Base-by-base conservation (phyloP, 345 rosid genomes). In the Camelina neglecta region DNA sequence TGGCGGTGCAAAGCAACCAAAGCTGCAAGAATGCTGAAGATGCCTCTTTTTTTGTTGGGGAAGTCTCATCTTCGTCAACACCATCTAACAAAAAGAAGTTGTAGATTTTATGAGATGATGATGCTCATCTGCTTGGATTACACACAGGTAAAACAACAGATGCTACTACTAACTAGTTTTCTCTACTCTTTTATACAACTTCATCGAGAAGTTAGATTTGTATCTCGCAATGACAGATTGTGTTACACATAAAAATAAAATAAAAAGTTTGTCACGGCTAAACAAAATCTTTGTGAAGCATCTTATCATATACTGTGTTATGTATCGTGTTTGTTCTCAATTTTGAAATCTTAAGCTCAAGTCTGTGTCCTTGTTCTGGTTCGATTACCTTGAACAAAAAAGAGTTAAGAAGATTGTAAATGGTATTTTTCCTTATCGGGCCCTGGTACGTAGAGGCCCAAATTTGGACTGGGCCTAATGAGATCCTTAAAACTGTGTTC, bases 91-190 rank as follows among this genome's bases (percentile, higher is more conserved):
- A 70, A 29, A 29, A 69, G 65, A 70, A 63, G 72, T 23, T 70
- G 75, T 63, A 70, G 71, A 69, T 45, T 69, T 60, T 5, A 31
- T 13, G 60, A 60, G 72, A 59, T 13, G 72, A 59, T 13, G 74
- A 50, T 48, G 66, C 65, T 16, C 44, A 38, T 58, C 51, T 60
- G 58, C 16, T 21, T 70, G 71, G 64, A 12, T 53, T 31, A 76
- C 11, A 75, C 69, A 62, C 44, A 76, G 80, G 75, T 77, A 77
- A 29, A 29, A 68, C 75, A 71, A 29, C 61, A 64, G 72, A 70
- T 77, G 80, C 59, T 76, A 61, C 31, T 29, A 29, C 80, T 74
- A 65, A 74, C 72, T 71, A 77, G 72, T 57, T 71, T 63, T n/a
- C 21, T 77, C 48, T 65, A 48, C 72, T 39, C 35, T 65, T 44